phyloP scores from a whole-genome alignment of 345 rosid species.

The Rhodomyrtus tomentosa region DNA sequence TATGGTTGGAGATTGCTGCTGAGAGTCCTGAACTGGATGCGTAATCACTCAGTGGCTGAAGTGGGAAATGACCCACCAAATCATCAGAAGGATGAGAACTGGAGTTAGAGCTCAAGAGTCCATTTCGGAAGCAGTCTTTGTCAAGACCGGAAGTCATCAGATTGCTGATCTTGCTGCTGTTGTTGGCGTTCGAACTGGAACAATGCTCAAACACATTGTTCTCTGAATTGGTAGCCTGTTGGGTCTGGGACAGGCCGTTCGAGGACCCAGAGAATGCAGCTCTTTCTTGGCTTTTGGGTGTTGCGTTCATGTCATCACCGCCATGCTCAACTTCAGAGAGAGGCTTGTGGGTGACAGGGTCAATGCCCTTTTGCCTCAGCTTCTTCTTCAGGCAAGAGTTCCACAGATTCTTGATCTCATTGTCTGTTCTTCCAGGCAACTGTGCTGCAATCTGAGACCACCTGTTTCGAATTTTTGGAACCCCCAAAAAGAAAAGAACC shows the following conservation, averaged over 20 bases:
- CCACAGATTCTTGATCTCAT: slow-evolving; percentile 70
- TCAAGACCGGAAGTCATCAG: neutral
- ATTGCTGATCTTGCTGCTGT: neutral
- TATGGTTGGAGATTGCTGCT: neutral
- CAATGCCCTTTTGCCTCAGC: slow-evolving; percentile 56
- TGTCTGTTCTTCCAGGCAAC: slow-evolving; percentile 60
- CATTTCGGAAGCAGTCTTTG: neutral
- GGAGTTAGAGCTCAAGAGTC: neutral
- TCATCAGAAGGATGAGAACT: neutral
- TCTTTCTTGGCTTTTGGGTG: neutral
- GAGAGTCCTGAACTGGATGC: neutral
- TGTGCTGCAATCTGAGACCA: slow-evolving; percentile 75
- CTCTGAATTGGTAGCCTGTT: neutral
- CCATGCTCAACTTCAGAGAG: slow-evolving; percentile 43
- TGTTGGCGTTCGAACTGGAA: neutral
- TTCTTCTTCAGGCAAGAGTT: slow-evolving; percentile 70
- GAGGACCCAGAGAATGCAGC: neutral
- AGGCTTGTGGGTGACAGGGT: slow-evolving; percentile 61
- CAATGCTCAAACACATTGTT: neutral
- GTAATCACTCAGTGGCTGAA: neutral
- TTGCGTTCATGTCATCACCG: slow-evolving; percentile 5
- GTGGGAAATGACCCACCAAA: neutral
- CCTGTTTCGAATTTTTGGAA: slow-evolving; percentile 15
- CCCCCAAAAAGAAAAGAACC: neutral
- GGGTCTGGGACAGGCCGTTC: neutral